Conservation (phyloP, 495 filamentous ascomycete genomes). For the Jackrogersella minutella region DNA sequence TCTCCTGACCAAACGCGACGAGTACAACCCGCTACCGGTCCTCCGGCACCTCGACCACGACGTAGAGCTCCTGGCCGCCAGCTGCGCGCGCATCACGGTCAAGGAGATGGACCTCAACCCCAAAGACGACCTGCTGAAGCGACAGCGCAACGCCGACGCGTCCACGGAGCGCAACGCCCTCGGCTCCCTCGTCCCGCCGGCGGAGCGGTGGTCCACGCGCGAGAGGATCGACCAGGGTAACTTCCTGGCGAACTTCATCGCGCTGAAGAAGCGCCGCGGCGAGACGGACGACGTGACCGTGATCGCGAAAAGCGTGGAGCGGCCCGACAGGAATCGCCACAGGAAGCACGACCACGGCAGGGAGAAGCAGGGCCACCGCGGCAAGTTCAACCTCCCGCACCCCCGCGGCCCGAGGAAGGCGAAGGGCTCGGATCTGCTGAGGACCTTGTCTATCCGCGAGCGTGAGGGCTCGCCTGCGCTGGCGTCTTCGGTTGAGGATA, state of each 20-base stretch:
- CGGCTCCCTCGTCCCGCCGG: slow-evolving; percentile 26
- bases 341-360: slow-evolving; percentile 40
- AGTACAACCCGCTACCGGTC: slow-evolving; percentile 47
- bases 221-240: slow-evolving; percentile 52
- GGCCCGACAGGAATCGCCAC: slow-evolving; percentile 44
- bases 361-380: slow-evolving; percentile 38
- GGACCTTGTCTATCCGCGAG: slow-evolving; percentile 18
- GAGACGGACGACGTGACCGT: slow-evolving; percentile 64
- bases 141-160: background rate
- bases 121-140: slow-evolving; percentile 18
- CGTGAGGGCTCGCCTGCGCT: background rate
- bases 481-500: background rate
- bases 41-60: slow-evolving; percentile 55
- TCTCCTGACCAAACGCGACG: slow-evolving; percentile 66
- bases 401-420: background rate
- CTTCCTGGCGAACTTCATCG: slow-evolving; percentile 55
- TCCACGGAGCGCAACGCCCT: slow-evolving; percentile 1
- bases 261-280: slow-evolving; percentile 61
- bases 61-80: slow-evolving; percentile 70
- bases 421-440: slow-evolving; percentile 9
- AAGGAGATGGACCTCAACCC: slow-evolving; percentile 45
- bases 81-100: slow-evolving; percentile 57
- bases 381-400: slow-evolving; percentile 23
- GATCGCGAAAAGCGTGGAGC: slow-evolving; percentile 47
- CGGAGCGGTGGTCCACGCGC: slow-evolving; percentile 27